A percentile compares a stretch with the other conserved stretches of the same genome.
Evolutionary conservation across 805 yeast species (phyloP).

Genomic region (Saccharomycopsis selenospora): DNA sequence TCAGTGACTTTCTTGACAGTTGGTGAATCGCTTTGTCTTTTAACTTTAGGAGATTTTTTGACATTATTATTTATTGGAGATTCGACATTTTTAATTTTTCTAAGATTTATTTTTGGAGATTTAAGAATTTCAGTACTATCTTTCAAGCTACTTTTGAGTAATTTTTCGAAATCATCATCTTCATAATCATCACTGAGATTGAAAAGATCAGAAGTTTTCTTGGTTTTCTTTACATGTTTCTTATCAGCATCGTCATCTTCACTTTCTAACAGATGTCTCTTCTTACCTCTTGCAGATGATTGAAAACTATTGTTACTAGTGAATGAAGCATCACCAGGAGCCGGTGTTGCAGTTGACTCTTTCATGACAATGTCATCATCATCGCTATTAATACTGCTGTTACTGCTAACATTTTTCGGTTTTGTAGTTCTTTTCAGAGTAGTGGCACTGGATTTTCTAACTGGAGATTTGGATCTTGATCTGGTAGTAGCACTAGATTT

Average conservation of each 20-base stretch:
- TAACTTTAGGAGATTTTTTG: background rate
- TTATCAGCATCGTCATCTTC: slow-evolving; percentile 8
- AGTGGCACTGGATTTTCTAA: background rate
- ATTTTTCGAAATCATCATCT: slow-evolving; percentile 9
- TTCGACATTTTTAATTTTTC: background rate
- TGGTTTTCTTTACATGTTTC: slow-evolving; percentile 4
- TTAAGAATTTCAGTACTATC: slow-evolving; percentile 17
- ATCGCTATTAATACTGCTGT: background rate
- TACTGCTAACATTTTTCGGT: too few species aligned
- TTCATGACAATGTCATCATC: background rate
- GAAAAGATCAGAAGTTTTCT: slow-evolving; percentile 6
- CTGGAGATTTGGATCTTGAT: background rate
- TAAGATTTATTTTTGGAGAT: slow-evolving; percentile 15
- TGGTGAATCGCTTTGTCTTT: background rate
- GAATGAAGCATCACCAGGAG: background rate
- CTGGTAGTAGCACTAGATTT: background rate
- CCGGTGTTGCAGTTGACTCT: background rate
- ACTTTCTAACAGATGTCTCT: background rate
- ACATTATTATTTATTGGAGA: background rate
- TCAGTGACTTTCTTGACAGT: background rate
- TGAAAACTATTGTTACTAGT: slow-evolving; percentile 4
- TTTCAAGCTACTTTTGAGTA: slow-evolving; percentile 14
- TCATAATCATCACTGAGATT: slow-evolving; percentile 12
- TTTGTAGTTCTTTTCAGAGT: too few species aligned
- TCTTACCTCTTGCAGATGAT: background rate